Evolutionary conservation across 345 rosid species (phyloP).

Genomic region (Brassica cretica): DNA sequence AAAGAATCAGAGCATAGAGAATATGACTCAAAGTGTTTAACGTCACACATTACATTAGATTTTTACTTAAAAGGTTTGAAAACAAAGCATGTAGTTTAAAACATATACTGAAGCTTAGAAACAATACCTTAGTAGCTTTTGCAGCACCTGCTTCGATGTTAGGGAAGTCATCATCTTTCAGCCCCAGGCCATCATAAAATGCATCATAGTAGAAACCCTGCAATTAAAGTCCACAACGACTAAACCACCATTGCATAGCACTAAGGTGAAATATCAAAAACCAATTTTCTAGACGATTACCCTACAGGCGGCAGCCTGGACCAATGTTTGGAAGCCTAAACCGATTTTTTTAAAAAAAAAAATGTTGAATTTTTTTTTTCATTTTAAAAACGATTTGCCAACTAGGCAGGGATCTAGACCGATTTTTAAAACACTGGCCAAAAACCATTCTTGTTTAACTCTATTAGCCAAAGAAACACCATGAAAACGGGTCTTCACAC

Average conservation of each 20-base stretch:
- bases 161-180: constrained; percentile 70
- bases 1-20: not conserved
- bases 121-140: constrained; percentile 63
- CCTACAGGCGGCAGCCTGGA: too few relatives aligned
- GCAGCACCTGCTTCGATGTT: constrained; percentile 47
- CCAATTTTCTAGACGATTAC: too few relatives aligned
- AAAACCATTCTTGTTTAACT: not conserved
- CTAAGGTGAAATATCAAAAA: not conserved
- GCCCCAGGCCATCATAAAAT: constrained; percentile 65
- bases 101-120: constrained; percentile 12
- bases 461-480: not conserved
- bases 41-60: not conserved
- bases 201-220: constrained; percentile 86
- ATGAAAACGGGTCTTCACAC: not conserved
- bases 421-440: too few relatives aligned
- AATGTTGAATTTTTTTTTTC: too few relatives aligned
- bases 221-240: not conserved
- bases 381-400: too few relatives aligned
- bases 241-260: constrained; percentile 1
- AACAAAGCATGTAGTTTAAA: constrained; percentile 7
- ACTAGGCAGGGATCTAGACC: too few relatives aligned
- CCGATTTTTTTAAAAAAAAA: too few relatives aligned
- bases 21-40: not conserved
- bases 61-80: not conserved
- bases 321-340: too few relatives aligned